Base-by-base conservation (phyloP, 2,329 filamentous ascomycete genomes). In the Albifimbria verrucaria region DNA sequence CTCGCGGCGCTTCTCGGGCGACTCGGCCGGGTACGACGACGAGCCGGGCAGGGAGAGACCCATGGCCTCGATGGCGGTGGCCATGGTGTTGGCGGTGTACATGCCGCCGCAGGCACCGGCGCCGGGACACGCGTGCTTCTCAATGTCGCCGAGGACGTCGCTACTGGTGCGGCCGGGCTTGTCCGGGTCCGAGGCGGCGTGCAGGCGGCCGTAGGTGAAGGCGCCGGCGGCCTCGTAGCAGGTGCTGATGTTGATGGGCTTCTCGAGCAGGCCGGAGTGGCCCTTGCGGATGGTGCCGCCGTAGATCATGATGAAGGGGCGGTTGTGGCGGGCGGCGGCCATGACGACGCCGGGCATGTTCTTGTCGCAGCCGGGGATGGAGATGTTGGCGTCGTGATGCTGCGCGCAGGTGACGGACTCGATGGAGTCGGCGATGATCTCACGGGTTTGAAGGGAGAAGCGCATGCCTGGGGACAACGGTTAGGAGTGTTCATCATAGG, bases 301-400 rank as follows among this genome's bases (percentile, higher is more conserved):
- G 68, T 97, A 97, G 55, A 97, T 88, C 92, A 97, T 96, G 67
- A 97, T 77, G 47, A 91, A 94, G 4, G 93, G 93, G 10, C 93
- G 83, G 72, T 97, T 97, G 73, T 95, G 90, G 53, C 93, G 83
- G 15, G 90, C 90, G 65, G 94, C 92, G 1, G 89, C 92, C 87
- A 96, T 96, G 57, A 94, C 79, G 17, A 90, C 88, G 58, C 92
- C 92, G 0, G 92, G 92, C 93, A 97, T 97, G 71, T 97, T 97
- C 82, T 97, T 97, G 76, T 97, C 92, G 69, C 92, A 97, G 11
- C 92, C 92, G 0, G 93, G 92, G 61, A 97, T 93, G 25, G 90
- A 86, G 68, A 97, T 92, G 70, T 92, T 95, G 54, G 92, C 93
- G 68, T 97, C 93, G 71, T 97, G 91, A 62, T 89, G 88, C 68